Conservation (phyloP, 306 rosid species). For the Prunus mume region DNA sequence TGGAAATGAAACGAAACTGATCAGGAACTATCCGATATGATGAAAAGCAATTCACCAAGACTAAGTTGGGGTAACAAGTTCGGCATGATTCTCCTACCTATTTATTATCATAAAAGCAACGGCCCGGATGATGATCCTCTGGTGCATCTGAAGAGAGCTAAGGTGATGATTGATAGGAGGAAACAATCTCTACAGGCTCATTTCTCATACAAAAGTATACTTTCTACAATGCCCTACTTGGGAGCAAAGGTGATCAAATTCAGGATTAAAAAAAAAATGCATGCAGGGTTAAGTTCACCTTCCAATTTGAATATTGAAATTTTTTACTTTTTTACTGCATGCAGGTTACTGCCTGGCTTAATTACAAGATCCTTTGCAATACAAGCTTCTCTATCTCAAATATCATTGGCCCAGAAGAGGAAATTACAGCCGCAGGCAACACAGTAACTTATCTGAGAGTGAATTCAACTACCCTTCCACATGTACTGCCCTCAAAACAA, state of each 20-base stretch:
- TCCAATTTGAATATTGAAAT: not conserved
- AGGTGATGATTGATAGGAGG: too few relatives aligned
- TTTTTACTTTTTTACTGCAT: not conserved
- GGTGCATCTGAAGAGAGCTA: too few relatives aligned
- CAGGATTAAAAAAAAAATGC: too few relatives aligned
- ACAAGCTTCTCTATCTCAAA: slow-evolving; percentile 81
- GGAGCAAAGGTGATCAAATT: too few relatives aligned
- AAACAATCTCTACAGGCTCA: too few relatives aligned
- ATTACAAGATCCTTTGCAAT: slow-evolving; percentile 67
- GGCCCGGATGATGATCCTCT: slow-evolving; percentile 37
- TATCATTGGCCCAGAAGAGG: slow-evolving; percentile 81
- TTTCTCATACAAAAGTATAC: too few relatives aligned
- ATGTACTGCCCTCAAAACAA: slow-evolving; percentile 33
- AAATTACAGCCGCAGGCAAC: slow-evolving; percentile 56
- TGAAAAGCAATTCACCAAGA: slow-evolving; percentile 48
- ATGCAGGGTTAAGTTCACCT: not conserved
- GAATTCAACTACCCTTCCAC: slow-evolving; percentile 67
- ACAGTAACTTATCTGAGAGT: slow-evolving; percentile 69
- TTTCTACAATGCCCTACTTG: too few relatives aligned
- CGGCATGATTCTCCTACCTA: slow-evolving; percentile 67
- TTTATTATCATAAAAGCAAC: slow-evolving; percentile 45
- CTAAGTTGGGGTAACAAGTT: slow-evolving; percentile 85
- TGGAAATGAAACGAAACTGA: slow-evolving; percentile 12
- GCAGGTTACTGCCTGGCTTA: slow-evolving; percentile 64
- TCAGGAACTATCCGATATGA: slow-evolving; percentile 66